Base-by-base conservation (phyloP, 257 asterid species). In the Scutellaria barbata region DNA sequence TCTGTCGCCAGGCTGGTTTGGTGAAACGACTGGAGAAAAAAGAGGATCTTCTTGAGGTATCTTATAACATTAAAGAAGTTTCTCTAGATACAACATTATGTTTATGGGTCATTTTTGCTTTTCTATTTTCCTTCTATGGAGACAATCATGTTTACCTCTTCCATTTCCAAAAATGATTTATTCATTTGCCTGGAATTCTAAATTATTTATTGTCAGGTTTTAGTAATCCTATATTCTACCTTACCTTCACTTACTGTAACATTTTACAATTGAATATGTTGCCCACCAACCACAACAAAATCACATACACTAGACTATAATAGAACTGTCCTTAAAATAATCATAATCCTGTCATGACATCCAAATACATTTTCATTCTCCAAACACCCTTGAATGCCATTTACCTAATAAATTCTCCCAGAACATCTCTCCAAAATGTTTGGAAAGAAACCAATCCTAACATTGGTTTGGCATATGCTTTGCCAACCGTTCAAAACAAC, bases 1-100 rank as follows among this genome's bases (percentile, higher is more conserved):
- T 93, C 70, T 93, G 98, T 82, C 96, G 98, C 69, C 98, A 93
- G 83, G 98, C 98, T 87, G 98, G 98, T 85, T 85, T 93, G 82
- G 98, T 93, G 74, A 93, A 90, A 76, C 87, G 98, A 43, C 73
- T 90, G 86, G 98, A 93, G 88, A 87, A 90, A 84, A 8, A 94
- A 72, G 96, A 87, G 63, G 83, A 85, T 78, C 97, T 92, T 79
- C 97, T 92, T 65, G 92, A 86, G 88, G 98, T 92, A 76, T 64
- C 33, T 45, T 53, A 63, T 66, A 18, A 58, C 76, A 58, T 66
- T 14, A 7, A 25, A 16, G 59, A 20, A 14, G 45, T 12, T 72
- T 9, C 74, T 66, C 52, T 47, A 35, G 57, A 30, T 30, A 30
- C 35, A 14, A 8, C 11, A 56, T 56, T 9, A 5, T 53, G 1